phyloP scores from a whole-genome alignment of 495 filamentous ascomycete genomes.

The Penicillium diatomitis region DNA sequence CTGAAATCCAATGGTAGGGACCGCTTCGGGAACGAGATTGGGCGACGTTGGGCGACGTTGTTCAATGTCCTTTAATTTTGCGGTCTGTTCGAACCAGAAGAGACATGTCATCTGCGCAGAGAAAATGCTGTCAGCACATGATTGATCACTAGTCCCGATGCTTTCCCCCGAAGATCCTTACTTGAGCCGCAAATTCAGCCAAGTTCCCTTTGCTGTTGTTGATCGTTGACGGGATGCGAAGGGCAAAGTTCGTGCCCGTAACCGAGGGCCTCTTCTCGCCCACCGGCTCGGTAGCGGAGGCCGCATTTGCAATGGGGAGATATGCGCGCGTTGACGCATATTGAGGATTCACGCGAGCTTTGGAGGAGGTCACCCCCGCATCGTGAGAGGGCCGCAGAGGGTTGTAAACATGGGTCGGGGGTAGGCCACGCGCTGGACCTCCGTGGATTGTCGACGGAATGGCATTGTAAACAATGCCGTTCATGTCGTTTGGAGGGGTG shows the following conservation, averaged over 20 bases:
- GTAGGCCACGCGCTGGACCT: conserved; percentile 20
- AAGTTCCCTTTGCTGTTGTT: conserved; percentile 63
- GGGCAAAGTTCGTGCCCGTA: conserved; percentile 48
- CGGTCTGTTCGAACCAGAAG: conserved; percentile 95
- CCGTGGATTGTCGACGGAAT: conserved; percentile 27
- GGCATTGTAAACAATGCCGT: conserved; percentile 34
- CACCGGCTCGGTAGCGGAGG: conserved; percentile 11
- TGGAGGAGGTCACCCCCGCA: conserved; percentile 16
- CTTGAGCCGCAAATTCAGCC: conserved; percentile 75
- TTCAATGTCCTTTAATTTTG: conserved; percentile 64
- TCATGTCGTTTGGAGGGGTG: conserved; percentile 45
- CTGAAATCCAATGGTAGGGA: conserved; percentile 69
- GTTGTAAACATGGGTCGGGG: conserved; percentile 17
- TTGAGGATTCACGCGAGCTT: conserved; percentile 14
- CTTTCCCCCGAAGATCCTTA: conserved; percentile 25
- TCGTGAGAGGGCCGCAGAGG: conserved; percentile 22
- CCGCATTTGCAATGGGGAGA: conserved; percentile 17
- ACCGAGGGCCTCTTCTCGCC: conserved; percentile 23
- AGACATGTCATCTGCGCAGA: conserved; percentile 73
- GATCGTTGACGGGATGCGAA: conserved; percentile 66
- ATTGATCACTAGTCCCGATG: not conserved
- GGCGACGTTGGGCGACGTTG: conserved; percentile 42
- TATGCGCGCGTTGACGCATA: conserved; percentile 9
- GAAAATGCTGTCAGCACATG: too few relatives aligned
- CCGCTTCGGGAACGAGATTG: conserved; percentile 58